phyloP scores from a whole-genome alignment of 108 stramenopile genomes.

The Skeletonema grethae region DNA sequence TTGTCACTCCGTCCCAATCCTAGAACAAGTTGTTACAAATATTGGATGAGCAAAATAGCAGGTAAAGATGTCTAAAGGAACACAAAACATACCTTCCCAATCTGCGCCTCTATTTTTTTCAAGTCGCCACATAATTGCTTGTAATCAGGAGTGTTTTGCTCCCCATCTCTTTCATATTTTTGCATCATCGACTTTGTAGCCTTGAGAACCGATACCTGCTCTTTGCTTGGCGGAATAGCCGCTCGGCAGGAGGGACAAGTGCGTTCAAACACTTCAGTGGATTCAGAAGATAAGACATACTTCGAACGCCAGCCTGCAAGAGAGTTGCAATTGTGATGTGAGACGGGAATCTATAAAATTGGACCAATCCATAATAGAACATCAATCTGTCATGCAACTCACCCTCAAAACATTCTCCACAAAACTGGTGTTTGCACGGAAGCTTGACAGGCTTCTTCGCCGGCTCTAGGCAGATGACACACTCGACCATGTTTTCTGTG shows the following conservation, averaged over 20 bases:
- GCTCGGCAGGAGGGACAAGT: not conserved
- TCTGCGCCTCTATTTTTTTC: conserved; percentile 5
- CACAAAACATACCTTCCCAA: not conserved
- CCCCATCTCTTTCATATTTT: not conserved
- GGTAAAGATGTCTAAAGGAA: not conserved
- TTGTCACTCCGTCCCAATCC: conserved; percentile 9
- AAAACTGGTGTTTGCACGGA: conserved; percentile 7
- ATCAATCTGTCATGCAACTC: not conserved
- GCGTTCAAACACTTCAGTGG: conserved; percentile 1
- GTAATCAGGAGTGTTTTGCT: conserved; percentile 1
- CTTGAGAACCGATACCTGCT: not conserved
- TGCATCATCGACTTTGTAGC: not conserved
- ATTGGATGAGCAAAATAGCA: not conserved
- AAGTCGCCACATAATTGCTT: not conserved
- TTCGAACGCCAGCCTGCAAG: conserved; percentile 1
- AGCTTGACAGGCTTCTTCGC: conserved; percentile 4
- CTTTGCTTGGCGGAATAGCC: not conserved
- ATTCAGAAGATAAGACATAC: not conserved
- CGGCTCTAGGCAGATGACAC: conserved; percentile 11
- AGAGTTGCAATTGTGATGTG: not conserved
- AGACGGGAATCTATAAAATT: not conserved
- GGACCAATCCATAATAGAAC: not conserved
- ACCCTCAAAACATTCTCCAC: conserved; percentile 4
- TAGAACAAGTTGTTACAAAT: not conserved
- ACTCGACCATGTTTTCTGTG: not conserved